Evolutionary conservation across 2,329 filamentous ascomycete species (phyloP), one percentile per base, ranked within the genome.

Genomic region (Rugonectria rugulosa): DNA sequence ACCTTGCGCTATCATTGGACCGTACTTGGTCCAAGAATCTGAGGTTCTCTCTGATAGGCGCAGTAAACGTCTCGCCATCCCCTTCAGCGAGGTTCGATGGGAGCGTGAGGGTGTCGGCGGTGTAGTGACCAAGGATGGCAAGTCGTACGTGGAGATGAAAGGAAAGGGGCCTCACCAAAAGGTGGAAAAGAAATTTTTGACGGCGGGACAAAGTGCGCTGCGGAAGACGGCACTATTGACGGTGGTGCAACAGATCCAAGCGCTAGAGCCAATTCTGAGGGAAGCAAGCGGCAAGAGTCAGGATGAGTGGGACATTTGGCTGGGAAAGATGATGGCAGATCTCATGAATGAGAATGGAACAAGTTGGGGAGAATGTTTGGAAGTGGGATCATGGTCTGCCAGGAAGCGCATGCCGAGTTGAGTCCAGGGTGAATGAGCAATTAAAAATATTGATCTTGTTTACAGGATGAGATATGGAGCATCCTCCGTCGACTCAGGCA

Each of bases 261-360:
- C 88, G 60, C 77, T 97, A 66, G 93, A 97, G 73, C 91, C 91
- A 5, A 76, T 95, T 55, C 77, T 97, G 64, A 85, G 90, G 65
- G 90, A 96, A 67, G 86, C 87, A 40, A 96, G 90, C 68, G 90
- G 89, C 12, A 96, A 96, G 79, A 91, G 89, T 67, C 86, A 90
- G 69, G 92, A 96, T 64, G 93, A 97, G 75, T 97, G 92, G 92
- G 90, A 96, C 72, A 81, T 86, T 36, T 97, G 93, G 93, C 86
- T 90, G 76, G 87, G 88, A 34, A 91, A 88, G 73, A 91, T 97
- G 89, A 94, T 92, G 82, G 84, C 85, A 41, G 89, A 95, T 73
- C 75, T 97, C 68, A 82, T 96, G 69, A 87, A 89, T 71, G 88
- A 94, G 57, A 88, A 87, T 50, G 90, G 91, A 17, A 88, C 90